phyloP scores from a whole-genome alignment of 352 stramenopile species.

The Peronosclerospora sorghi region DNA sequence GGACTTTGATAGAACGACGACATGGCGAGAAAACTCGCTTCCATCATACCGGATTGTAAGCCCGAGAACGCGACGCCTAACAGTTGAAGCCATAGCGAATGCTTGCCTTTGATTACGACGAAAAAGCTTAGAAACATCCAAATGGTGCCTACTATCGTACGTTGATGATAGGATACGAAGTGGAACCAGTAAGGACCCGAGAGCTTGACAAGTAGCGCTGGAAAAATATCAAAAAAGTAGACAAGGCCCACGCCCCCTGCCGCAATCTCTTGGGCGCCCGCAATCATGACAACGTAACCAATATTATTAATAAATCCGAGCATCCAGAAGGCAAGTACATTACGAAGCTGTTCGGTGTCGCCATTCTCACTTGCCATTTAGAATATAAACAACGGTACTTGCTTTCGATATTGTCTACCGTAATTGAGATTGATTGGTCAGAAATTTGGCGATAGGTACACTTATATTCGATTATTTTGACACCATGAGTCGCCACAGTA shows the following conservation, averaged over 20 bases:
- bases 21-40: constrained; percentile 84
- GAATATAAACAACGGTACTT: neutral
- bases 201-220: constrained; percentile 81
- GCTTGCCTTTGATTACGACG: constrained; percentile 46
- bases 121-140: constrained; percentile 80
- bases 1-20: constrained; percentile 72
- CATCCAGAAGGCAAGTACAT: constrained; percentile 83
- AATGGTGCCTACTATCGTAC: constrained; percentile 54
- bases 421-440: no score
- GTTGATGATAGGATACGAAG: constrained; percentile 76
- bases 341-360: constrained; percentile 32
- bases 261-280: constrained; percentile 86
- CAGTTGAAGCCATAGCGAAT: constrained; percentile 66
- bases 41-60: constrained; percentile 83
- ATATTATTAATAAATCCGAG: constrained; percentile 91
- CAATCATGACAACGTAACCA: constrained; percentile 92
- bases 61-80: constrained; percentile 82
- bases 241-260: constrained; percentile 86
- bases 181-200: constrained; percentile 92
- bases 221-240: constrained; percentile 88
- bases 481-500: constrained; percentile 78
- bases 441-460: no score
- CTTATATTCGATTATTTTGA: no score
- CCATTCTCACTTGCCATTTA: neutral
- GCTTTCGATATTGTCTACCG: no score